Evolutionary conservation across 1,284 basidiomycete genomes (phyloP).

Genomic region (Apiotrichum siamense): DNA sequence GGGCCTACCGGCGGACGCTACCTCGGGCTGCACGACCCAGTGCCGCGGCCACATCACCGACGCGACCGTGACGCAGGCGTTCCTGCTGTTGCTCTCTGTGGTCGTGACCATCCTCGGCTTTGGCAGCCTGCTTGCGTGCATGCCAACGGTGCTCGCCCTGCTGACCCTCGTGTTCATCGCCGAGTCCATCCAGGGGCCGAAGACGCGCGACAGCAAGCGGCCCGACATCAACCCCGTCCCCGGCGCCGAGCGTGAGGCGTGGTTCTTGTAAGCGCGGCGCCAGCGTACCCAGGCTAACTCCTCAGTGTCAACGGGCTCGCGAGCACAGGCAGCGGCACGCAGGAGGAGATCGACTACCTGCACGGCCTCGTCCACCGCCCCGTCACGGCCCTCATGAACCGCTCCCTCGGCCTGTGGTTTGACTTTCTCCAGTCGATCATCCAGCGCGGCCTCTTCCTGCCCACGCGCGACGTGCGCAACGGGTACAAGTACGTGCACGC

Average conservation of each 20-base stretch:
- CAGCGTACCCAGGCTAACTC: background rate
- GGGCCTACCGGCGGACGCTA: background rate
- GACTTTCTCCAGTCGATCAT: constrained; percentile 29
- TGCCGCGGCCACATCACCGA: background rate
- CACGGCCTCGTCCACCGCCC: constrained; percentile 22
- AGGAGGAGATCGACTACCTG: constrained; percentile 21
- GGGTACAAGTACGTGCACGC: constrained; percentile 14
- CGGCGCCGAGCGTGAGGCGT: constrained; percentile 1
- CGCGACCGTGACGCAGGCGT: background rate
- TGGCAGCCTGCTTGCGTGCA: background rate
- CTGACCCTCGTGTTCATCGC: background rate
- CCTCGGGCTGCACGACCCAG: background rate
- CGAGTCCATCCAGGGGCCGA: background rate
- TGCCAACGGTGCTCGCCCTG: background rate
- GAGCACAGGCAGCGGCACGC: constrained; percentile 20
- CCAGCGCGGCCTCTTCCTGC: constrained; percentile 26
- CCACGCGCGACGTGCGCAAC: constrained; percentile 22
- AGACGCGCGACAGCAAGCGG: background rate
- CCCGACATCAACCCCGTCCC: background rate
- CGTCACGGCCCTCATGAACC: constrained; percentile 27
- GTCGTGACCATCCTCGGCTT: background rate
- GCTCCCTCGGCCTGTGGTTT: constrained; percentile 27
- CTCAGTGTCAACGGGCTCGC: constrained; percentile 32
- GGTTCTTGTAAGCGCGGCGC: constrained; percentile 26
- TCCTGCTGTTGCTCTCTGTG: background rate